Evolutionary conservation across 345 rosid genomes (phyloP), one percentile per base, ranked within the genome.

Genomic region (Kandelia obovata): DNA sequence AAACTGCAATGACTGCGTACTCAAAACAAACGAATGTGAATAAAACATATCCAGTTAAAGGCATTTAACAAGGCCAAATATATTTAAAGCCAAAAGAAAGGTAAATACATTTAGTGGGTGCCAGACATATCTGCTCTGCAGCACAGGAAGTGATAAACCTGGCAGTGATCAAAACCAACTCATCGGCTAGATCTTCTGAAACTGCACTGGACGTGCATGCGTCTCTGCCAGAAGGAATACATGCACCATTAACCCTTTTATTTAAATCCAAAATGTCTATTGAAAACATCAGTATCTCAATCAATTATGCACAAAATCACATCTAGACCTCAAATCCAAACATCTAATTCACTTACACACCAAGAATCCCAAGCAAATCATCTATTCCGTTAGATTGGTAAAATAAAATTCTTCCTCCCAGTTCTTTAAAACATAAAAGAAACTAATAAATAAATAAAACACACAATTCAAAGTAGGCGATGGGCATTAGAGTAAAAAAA

Each of bases 51-150:
- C 3, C 62, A 23, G 53, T 32, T 56, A 1, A 1, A 6, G 28
- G 6, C 19, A 56, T 56, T 56, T 11, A 27, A 56, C 31, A 56
- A 21, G 25, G 30, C 59, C 4, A 56, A 56, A 56, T 4, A 21
- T 25, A 25, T 56, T 56, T 27, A 28, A 61, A 56, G 52, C 32
- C 28, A 35, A 66, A 47, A 23, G 25, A 32, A 72, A 68, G 62
- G 47, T 8, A 10, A 31, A 31, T 86, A 96, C 99, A 92, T 79
- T 90, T 92, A 1, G 90, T 89, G 27, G 88, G 83, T 0, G 83
- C 98, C 72, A 87, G 61, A 37, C 85, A 88, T 74, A 92, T 90
- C 84, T 92, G 99, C 46, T 79, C 83, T 27, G 84, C 83, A 65
- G 43, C 84, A 53, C 92, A 96, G 62, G 85, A 84, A 39, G 71